Base-by-base conservation (phyloP, 768 basidiomycete species). In the Boletus bicolor region DNA sequence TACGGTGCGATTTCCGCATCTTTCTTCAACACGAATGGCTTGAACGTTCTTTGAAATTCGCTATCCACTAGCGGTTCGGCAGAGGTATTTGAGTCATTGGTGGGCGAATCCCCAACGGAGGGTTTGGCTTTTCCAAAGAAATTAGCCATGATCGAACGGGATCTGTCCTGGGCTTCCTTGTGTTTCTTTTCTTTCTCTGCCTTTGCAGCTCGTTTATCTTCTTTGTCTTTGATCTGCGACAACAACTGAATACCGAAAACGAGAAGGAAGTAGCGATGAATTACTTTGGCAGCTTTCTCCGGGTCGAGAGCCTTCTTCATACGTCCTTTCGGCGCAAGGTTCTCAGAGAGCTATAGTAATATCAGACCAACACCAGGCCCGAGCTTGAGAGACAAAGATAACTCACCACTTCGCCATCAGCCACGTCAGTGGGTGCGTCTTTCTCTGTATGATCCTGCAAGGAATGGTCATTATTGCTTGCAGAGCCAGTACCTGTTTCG, bases 1-100 rank as follows among this genome's bases (percentile, higher is more conserved):
- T 77, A 64, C 0, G 89, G 88, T 4, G 92, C 91, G 17, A 94
- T 63, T 28, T 77, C 75, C 6, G 82, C 80, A 57, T 83, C 89
- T 65, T 88, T 92, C 75, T 89, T 91, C 56, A 89, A 61, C 5
- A 82, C 76, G 68, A 93, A 96, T 1, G 91, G 86, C 62, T 82
- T 86, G 76, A 97, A 97, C 1, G 78, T 76, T 62, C 75, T 82
- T 51, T 86, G 80, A 62, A 91, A 96, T 44, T 93, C 88, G 15
- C 81, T 81, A 30, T 77, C 75, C 32, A 64, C 67, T 7, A 76
- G 77, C 44, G 82, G 55, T 14, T 56, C 55, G 17, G 58, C 68
- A 43, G 68, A 53, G 9, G 72, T 65, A 36, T 65, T 63, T 1
- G 67, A 62, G 14, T 64, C 63, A 44, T 70, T 69, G 21, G 59